These are phyloP conservation scores for Talaromyces sp. DNA, from an alignment of 2,329 filamentous ascomycete genomes.

Conservation along the genomic window DNA sequence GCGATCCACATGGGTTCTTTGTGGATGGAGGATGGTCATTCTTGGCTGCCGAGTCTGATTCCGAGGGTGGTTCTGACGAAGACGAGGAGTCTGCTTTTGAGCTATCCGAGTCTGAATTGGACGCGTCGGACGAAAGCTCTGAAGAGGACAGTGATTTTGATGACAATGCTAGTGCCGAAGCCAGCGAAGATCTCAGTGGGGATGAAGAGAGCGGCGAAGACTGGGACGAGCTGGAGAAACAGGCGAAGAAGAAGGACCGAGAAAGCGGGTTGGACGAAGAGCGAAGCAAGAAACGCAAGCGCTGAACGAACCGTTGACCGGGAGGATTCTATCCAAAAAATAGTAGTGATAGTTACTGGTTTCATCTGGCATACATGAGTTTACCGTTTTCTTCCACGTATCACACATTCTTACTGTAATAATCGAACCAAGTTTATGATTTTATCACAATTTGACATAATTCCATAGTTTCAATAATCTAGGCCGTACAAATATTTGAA, in stretches of 20 bases:
- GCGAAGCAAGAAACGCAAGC: conserved; percentile 68
- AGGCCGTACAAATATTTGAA: background rate
- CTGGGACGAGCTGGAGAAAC: conserved; percentile 91
- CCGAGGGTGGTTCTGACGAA: conserved; percentile 68
- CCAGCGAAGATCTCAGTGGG: conserved; percentile 52
- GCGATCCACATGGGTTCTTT: conserved; percentile 93
- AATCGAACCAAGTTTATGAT: background rate
- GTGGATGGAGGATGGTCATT: conserved; percentile 93
- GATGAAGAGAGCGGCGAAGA: conserved; percentile 77
- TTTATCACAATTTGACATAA: background rate
- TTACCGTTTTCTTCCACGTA: background rate
- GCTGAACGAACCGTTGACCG: conserved; percentile 30
- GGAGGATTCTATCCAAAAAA: background rate
- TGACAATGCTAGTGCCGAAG: conserved; percentile 79
- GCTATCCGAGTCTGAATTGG: conserved; percentile 76
- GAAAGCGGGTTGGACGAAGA: conserved; percentile 50
- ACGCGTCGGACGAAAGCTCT: conserved; percentile 64
- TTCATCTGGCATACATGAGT: background rate
- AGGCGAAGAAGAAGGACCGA: conserved; percentile 62
- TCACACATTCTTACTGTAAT: background rate
- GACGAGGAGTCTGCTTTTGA: conserved; percentile 92
- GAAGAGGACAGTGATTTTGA: conserved; percentile 93
- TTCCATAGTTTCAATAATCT: conserved; percentile 1
- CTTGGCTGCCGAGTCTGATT: conserved; percentile 79
- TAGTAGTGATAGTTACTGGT: background rate